Evolutionary conservation across 192 early-diverging fungal species (phyloP), one percentile per base, ranked within the genome.

Genomic region (Gaertneriomyces semiglobifer): DNA sequence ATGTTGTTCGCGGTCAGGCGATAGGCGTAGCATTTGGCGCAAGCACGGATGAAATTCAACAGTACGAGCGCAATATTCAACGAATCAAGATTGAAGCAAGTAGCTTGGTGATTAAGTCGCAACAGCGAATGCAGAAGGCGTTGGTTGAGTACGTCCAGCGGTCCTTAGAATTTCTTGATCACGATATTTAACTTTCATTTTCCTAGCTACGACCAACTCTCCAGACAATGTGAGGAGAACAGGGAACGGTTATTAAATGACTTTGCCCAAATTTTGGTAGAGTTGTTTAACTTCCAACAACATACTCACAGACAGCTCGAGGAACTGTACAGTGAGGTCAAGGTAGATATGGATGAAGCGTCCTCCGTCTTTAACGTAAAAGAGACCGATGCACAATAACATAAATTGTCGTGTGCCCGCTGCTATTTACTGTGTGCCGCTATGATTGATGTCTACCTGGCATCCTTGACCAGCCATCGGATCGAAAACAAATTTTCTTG

Each of bases 241-340:
- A 58, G 72, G 20, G 73, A 69, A 16, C 58, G 50, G 11, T 55
- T 69, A 11, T 53, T 74, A 43, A 71, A 72, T 38, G 38, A 68
- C n/a, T 53, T 81, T 8, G 59, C 76, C 19, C 58, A 62, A 40
- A 55, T 69, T 19, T 48, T 81, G 19, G 70, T 71, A n/a, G 71
- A 62, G 9, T 40, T 74, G 14, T 74, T 81, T 64, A 62, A 57
- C 5, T 79, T 78, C 67, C 70, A 75, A 44, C 73, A 77, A 57
- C 60, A 70, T 50, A 63, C 78, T 10, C 62, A 63, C 2, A 56
- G 61, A 11, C n/a, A 40, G 40, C 63, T 78, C 45, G 65, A 59
- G 43, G 79, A 81, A n/a, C 44, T 81, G 39, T 19, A 65, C 19
- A 58, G 50, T 54, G 47, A 48, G 5, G 70, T 63, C 18, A 50